Evolutionary conservation across 352 stramenopile genomes (phyloP).

Genomic region (Phytophthora hybrid): DNA sequence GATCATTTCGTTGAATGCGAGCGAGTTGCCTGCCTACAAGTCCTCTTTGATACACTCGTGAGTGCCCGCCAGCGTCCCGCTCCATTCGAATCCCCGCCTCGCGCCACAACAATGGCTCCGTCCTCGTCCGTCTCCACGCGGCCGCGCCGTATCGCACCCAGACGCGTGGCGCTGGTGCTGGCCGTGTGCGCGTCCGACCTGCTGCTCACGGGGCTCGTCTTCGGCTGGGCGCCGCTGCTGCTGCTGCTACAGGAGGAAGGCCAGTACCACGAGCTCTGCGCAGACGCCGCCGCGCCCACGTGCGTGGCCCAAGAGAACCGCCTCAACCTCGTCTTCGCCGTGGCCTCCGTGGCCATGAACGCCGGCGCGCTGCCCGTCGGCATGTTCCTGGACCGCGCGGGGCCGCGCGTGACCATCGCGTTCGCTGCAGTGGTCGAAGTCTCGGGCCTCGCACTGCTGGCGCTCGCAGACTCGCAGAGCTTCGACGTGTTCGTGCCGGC

Average conservation of each 20-base stretch:
- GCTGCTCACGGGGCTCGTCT: slow-evolving; percentile 86
- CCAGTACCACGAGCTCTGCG: slow-evolving; percentile 83
- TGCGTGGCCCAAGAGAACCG: slow-evolving; percentile 83
- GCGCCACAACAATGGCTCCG: slow-evolving; percentile 8
- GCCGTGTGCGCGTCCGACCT: slow-evolving; percentile 80
- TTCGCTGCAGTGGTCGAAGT: slow-evolving; percentile 74
- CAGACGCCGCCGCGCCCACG: slow-evolving; percentile 29
- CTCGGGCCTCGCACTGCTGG: slow-evolving; percentile 71
- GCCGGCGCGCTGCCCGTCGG: slow-evolving; percentile 79
- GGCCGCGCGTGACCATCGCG: slow-evolving; percentile 63
- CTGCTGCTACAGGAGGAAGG: slow-evolving; percentile 85
- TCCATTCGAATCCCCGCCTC: slow-evolving; percentile 17
- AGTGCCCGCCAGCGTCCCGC: not conserved
- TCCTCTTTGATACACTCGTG: not conserved
- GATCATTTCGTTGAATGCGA: slow-evolving; percentile 27
- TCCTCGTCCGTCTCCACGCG: slow-evolving; percentile 7
- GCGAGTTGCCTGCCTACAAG: not conserved
- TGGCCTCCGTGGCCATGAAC: slow-evolving; percentile 85
- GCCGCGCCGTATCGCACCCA: slow-evolving; percentile 45
- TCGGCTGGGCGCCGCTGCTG: slow-evolving; percentile 88
- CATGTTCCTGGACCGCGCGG: slow-evolving; percentile 78
- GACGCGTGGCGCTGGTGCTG: slow-evolving; percentile 72
- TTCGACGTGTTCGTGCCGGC: slow-evolving; percentile 82
- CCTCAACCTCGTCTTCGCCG: slow-evolving; percentile 90
- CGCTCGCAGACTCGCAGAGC: slow-evolving; percentile 72